phyloP scores from a whole-genome alignment of 2,329 filamentous ascomycete genomes.

The Cercospora beticola region DNA sequence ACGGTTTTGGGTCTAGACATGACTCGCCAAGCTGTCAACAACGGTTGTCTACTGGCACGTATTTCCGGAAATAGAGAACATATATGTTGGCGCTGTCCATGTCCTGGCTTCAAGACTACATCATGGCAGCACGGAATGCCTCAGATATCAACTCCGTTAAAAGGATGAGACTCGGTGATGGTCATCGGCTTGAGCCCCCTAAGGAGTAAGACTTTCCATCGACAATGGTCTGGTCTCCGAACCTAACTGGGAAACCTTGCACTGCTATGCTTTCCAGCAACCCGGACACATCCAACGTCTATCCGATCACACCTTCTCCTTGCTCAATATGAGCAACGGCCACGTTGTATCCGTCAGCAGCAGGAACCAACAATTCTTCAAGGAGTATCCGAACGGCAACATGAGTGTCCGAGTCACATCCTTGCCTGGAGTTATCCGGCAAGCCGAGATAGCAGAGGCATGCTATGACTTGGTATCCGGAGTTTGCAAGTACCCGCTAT shows the following conservation, averaged over 20 bases:
- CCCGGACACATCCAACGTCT: neutral
- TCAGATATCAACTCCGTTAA: neutral
- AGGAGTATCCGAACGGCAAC: neutral
- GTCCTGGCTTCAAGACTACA: neutral
- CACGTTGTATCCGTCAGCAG: neutral
- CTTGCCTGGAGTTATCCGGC: neutral
- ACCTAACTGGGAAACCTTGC: neutral
- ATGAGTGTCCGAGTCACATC: neutral
- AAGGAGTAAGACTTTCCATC: neutral
- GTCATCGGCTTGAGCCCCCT: neutral
- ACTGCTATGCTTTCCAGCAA: neutral
- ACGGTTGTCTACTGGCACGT: neutral
- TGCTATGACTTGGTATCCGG: neutral
- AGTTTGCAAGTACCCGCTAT: neutral
- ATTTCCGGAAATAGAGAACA: neutral
- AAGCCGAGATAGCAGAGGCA: neutral
- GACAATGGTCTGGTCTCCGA: neutral
- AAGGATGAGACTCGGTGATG: neutral
- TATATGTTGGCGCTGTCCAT: neutral
- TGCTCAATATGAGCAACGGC: neutral
- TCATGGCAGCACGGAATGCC: neutral
- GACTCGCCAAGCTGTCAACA: neutral
- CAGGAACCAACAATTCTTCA: neutral
- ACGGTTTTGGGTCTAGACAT: neutral
- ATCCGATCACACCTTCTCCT: neutral